Percentiles rank a stretch among this genome's conserved stretches.
phyloP scores from a whole-genome alignment of 1,284 basidiomycete genomes.

The Ceratobasidium sp. region DNA sequence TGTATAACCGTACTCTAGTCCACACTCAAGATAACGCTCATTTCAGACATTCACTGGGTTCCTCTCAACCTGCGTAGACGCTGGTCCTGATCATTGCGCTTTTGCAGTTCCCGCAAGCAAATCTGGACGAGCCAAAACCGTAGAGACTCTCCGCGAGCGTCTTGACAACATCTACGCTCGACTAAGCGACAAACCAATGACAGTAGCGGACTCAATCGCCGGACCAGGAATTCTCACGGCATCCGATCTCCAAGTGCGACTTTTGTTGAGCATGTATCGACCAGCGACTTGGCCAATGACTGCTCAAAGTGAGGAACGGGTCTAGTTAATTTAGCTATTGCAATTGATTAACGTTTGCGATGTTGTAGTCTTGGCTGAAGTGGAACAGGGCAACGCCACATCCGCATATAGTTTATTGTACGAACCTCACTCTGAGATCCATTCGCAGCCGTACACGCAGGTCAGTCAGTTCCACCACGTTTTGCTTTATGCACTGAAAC shows the following conservation, averaged over 20 bases:
- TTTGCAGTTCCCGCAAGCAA: background rate
- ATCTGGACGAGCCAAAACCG: background rate
- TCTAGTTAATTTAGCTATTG: background rate
- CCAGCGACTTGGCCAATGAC: background rate
- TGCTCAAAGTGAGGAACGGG: background rate
- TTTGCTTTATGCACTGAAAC: background rate
- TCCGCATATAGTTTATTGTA: background rate
- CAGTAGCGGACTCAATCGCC: background rate
- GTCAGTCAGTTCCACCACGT: background rate
- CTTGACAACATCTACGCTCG: background rate
- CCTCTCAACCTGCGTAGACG: conserved; percentile 21
- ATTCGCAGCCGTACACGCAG: background rate
- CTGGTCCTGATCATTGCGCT: background rate
- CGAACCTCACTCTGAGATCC: background rate
- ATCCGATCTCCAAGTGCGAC: background rate
- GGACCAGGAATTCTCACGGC: conserved; percentile 5
- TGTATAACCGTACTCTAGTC: no score
- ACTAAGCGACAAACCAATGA: background rate
- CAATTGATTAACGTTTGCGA: background rate
- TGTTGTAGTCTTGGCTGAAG: background rate
- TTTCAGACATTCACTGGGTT: conserved; percentile 22
- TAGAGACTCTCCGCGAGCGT: conserved; percentile 2
- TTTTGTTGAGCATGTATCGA: background rate
- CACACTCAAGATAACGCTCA: background rate
- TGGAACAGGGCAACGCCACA: background rate